phyloP scores from a whole-genome alignment of 129 eudicot genomes.

The Flaveria brownii region DNA sequence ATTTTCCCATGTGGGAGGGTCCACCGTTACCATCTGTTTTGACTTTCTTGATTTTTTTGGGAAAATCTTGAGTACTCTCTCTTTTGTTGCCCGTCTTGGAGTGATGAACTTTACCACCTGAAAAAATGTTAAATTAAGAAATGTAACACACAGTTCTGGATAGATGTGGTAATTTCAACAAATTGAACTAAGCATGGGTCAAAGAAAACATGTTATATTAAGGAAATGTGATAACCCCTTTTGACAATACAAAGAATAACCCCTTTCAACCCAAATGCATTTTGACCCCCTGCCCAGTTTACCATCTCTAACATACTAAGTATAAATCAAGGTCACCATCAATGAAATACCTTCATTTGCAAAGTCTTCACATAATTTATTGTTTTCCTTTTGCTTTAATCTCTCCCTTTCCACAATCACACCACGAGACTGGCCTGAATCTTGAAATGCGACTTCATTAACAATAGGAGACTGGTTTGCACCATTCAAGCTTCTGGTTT shows the following conservation, averaged over 20 bases:
- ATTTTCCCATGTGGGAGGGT: slow-evolving; percentile 33
- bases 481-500: slow-evolving; percentile 42
- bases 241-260: not conserved
- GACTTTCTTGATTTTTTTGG: slow-evolving; percentile 52
- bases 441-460: slow-evolving; percentile 49
- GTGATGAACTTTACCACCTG: slow-evolving; percentile 45
- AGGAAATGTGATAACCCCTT: not conserved
- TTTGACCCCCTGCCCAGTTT: slow-evolving; percentile 1
- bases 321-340: slow-evolving; percentile 1
- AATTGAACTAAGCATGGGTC: too few species aligned
- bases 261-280: not conserved
- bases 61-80: slow-evolving; percentile 50
- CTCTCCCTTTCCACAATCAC: slow-evolving; percentile 42
- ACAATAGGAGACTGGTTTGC: slow-evolving; percentile 44
- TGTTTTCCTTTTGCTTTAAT: slow-evolving; percentile 40
- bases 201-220: too few species aligned
- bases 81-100: slow-evolving; percentile 53
- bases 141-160: not conserved
- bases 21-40: slow-evolving; percentile 42
- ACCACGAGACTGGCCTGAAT: slow-evolving; percentile 43
- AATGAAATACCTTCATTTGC: slow-evolving; percentile 59
- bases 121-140: slow-evolving; percentile 17
- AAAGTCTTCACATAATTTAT: slow-evolving; percentile 23
- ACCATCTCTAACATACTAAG: slow-evolving; percentile 6
- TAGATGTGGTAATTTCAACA: not conserved